phyloP scores from a whole-genome alignment of 805 yeast genomes.

The Maudiozyma bulderi region DNA sequence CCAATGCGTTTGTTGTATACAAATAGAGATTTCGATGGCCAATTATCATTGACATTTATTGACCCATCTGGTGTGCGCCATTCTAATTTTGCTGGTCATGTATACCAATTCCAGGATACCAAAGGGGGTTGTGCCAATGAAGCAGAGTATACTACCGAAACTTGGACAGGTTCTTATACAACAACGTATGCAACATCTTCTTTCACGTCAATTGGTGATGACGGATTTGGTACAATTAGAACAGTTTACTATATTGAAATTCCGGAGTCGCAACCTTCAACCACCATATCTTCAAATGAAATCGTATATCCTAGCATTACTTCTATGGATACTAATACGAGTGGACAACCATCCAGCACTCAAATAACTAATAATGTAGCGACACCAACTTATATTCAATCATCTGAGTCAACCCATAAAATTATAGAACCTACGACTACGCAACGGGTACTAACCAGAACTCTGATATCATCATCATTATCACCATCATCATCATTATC shows the following conservation, averaged over 20 bases:
- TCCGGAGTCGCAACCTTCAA: neutral
- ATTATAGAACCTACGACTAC: too few relatives aligned
- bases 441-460: too few relatives aligned
- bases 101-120: neutral
- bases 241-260: neutral
- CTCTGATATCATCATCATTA: too few relatives aligned
- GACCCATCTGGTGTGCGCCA: neutral
- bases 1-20: neutral
- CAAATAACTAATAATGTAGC: too few relatives aligned
- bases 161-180: neutral
- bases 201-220: neutral
- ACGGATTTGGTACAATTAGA: neutral
- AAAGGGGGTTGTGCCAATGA: neutral
- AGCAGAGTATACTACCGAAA: neutral
- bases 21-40: neutral
- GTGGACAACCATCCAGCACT: too few relatives aligned
- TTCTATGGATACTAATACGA: too few relatives aligned
- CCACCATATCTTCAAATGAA: too few relatives aligned
- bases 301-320: too few relatives aligned
- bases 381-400: too few relatives aligned
- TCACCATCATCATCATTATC: too few relatives aligned
- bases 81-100: neutral
- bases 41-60: conserved; percentile 2
- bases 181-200: neutral
- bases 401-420: too few relatives aligned